Base-by-base conservation (phyloP, 164 flowering plant genomes). In the Paratinospora sagittata region DNA sequence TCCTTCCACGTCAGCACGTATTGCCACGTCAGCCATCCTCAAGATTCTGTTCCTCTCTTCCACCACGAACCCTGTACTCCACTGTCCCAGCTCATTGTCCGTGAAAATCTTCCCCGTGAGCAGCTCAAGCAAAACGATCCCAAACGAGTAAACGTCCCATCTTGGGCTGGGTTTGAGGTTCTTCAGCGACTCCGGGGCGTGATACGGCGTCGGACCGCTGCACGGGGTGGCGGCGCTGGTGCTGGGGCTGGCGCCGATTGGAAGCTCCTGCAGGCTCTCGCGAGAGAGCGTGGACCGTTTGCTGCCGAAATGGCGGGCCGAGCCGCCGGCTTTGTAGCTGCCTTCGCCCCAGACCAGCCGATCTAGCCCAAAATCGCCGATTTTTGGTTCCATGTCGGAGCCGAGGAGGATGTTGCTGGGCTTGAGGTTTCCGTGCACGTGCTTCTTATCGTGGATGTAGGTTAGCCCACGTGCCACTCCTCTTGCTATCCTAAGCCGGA, bases 81-180 rank as follows among this genome's bases (percentile, higher is more conserved):
- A 91, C 12, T 83, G 90, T 6, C 82, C 83, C 70, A 82, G 65
- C 47, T 91, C 97, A 9, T 85, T 84, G 12, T 85, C 81, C 8
- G 78, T 69, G 9, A 83, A 72, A 0, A 84, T 76, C 73, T 83
- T 89, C 24, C 98, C 99, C 0, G 96, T 86, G 37, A 96, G 70
- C 34, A 96, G 75, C 83, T 96, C 99, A 0, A 96, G 86, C 70
- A 91, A 74, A 3, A 96, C 78, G 1, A 90, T 85, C 19, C 99
- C 99, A 21, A 85, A 96, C 0, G 98, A 81, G 83, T 82, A 96
- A 41, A 89, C 98, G 66, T 96, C 99, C 96, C 97, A 93, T 61
- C 90, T 96, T 1, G 90, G 80, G 72, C 79, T 86, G 68, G 97
- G 89, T 82, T 96, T 96, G 0, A 92, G 77, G 79, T 81, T 91